phyloP scores from a whole-genome alignment of 306 rosid species.

The Trifolium repens region DNA sequence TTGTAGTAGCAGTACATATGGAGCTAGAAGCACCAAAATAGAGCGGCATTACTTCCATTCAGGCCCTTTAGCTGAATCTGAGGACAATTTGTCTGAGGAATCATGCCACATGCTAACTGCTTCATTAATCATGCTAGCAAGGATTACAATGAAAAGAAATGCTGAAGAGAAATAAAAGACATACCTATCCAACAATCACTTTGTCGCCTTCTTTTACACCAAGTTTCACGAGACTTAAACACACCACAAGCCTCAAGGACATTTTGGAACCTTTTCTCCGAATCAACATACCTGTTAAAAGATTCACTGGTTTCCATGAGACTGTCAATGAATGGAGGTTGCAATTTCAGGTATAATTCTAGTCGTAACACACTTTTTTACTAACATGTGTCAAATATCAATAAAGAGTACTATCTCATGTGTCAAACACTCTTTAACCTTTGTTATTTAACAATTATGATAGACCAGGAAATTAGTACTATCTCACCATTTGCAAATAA shows the following conservation, averaged over 20 bases:
- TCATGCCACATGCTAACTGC: constrained; percentile 64
- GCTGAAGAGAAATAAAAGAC: constrained; percentile 39
- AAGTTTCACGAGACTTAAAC: constrained; percentile 75
- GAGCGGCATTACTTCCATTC: constrained; percentile 62
- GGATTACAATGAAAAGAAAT: constrained; percentile 33
- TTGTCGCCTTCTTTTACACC: constrained; percentile 91
- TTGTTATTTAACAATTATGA: too few relatives aligned
- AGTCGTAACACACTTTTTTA: constrained; percentile 10
- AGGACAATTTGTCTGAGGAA: constrained; percentile 46
- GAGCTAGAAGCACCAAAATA: constrained; percentile 36
- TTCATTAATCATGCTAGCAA: too few relatives aligned
- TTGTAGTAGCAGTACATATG: constrained; percentile 22
- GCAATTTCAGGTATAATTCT: constrained; percentile 32
- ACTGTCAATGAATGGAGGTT: constrained; percentile 29
- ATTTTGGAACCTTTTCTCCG: constrained; percentile 93
- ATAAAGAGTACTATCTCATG: too few relatives aligned
- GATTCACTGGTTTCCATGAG: constrained; percentile 38
- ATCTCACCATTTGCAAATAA: too few relatives aligned
- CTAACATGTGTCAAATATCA: constrained; percentile 38
- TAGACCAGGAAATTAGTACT: too few relatives aligned
- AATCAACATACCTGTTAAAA: constrained; percentile 62
- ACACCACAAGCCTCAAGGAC: constrained; percentile 96
- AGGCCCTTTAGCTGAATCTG: constrained; percentile 76
- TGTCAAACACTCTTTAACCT: too few relatives aligned
- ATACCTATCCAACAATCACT: constrained; percentile 78